These are phyloP conservation scores for Eremothecium gossypii DNA, from an alignment of 1,139 yeast species.

Conservation along the genomic window DNA sequence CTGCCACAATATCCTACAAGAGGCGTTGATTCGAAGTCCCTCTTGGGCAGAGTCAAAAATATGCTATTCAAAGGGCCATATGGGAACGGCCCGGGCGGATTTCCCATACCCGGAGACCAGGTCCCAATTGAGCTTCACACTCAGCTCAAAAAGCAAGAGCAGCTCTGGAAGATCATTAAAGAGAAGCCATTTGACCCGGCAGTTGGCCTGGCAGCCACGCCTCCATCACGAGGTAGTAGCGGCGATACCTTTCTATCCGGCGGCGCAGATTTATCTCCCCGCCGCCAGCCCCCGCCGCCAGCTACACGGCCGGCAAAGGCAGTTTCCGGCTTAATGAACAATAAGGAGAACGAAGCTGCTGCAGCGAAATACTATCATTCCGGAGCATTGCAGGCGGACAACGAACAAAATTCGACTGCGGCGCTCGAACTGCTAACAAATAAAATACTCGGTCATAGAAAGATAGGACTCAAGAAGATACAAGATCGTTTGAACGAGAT, in stretches of 20 bases:
- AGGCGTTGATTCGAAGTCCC: background rate
- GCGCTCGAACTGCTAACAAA: constrained; percentile 1
- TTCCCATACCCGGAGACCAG: constrained; percentile 1
- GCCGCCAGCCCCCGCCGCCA: background rate
- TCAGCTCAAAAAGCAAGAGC: constrained; percentile 7
- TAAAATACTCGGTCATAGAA: constrained; percentile 3
- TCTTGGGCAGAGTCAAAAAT: background rate
- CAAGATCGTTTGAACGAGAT: constrained; percentile 18
- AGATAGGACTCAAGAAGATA: constrained; percentile 12
- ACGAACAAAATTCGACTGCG: constrained; percentile 1
- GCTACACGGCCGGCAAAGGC: constrained; percentile 1
- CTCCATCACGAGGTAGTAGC: constrained; percentile 8
- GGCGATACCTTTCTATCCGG: constrained; percentile 20
- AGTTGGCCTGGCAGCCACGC: constrained; percentile 4
- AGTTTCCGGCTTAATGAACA: constrained; percentile 6
- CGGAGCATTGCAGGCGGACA: background rate
- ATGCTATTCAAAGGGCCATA: constrained; percentile 1
- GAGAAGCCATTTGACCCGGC: constrained; percentile 8
- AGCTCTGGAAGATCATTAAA: constrained; percentile 10
- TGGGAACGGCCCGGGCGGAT: background rate
- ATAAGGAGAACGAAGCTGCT: constrained; percentile 8
- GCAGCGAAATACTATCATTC: constrained; percentile 4
- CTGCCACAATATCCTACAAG: constrained; percentile 1
- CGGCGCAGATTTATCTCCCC: constrained; percentile 5
- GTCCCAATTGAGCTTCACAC: constrained; percentile 1